Base-by-base conservation (phyloP, 331 rosid genomes). In the Pyrus hybrid region DNA sequence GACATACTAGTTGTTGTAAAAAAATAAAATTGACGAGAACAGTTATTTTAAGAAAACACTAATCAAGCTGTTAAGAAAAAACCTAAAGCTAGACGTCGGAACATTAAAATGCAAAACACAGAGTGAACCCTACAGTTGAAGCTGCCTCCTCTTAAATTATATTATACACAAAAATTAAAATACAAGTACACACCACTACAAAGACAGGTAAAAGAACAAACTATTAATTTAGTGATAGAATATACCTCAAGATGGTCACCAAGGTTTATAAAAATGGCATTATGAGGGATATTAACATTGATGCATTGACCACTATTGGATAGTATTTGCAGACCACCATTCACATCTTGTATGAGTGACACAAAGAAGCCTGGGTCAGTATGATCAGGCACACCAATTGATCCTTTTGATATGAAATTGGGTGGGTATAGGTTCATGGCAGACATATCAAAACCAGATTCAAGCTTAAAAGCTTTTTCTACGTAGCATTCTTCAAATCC, bases 231-330 rank as follows among this genome's bases (percentile, higher is more conserved):
- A 11, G 47, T 11, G 47, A 37, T 8, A 35, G 43, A 37, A 3
- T 25, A 29, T 75, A 85, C 88, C 91, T 87, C 91, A 56, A 86
- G 86, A 47, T 87, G 91, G 68, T 89, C 93, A 13, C 85, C 91
- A 63, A 89, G 80, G 9, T 87, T 85, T 8, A 89, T 79, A 71
- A 89, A 89, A 71, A 89, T 85, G 49, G 87, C 87, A 49, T 73
- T 72, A 79, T 21, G 80, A 33, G 91, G 91, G 56, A 87, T 86
- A 47, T 81, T n/a, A 63, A 75, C 80, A 51, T 77, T 81, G 60
- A 85, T 77, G 89, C 93, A 89, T 0, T 80, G 29, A 58, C 93
- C 93, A 13, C 81, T 7, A 28, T 86, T 89, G 11, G 91, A 81
- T 9, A 81, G 75, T 41, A 89, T 75, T 85, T 85, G 88, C 8